These are phyloP conservation scores for Saccharomyces cerevisiae DNA, from an alignment of 805 yeast genomes.

Conservation along the genomic window DNA sequence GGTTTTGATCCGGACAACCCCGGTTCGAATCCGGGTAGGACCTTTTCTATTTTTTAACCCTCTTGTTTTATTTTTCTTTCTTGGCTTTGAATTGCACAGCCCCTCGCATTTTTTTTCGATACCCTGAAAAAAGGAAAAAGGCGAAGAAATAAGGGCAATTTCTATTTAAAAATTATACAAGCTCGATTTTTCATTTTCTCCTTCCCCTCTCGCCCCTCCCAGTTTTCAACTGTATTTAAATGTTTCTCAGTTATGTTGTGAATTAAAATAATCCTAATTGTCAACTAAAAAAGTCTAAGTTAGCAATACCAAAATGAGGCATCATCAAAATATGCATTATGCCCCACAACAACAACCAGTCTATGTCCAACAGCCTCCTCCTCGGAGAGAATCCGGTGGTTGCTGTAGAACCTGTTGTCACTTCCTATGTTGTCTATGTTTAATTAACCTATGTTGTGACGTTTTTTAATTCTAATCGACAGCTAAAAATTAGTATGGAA, in stretches of 20 bases:
- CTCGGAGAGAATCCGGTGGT: slow-evolving; percentile 5
- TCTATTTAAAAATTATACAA: not conserved
- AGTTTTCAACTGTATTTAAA: not conserved
- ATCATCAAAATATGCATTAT: not conserved
- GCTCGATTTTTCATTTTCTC: not conserved
- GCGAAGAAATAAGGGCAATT: not conserved
- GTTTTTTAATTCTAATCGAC: not conserved
- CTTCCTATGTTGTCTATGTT: slow-evolving; percentile 11
- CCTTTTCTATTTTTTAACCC: slow-evolving; percentile 31
- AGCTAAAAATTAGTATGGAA: not conserved
- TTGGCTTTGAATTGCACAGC: not conserved
- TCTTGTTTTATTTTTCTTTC: not conserved
- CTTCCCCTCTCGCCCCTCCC: not conserved
- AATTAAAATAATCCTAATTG: not conserved
- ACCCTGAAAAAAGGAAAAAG: not conserved
- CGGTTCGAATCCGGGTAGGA: slow-evolving; percentile 83
- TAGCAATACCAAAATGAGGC: not conserved
- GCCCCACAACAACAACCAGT: slow-evolving; percentile 11
- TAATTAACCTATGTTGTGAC: slow-evolving; percentile 11
- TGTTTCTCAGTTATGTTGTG: not conserved
- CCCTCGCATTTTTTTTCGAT: not conserved
- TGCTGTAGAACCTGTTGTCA: slow-evolving; percentile 13
- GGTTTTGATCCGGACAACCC: slow-evolving; percentile 78
- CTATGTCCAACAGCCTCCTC: slow-evolving; percentile 12
- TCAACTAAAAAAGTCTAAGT: not conserved